Conservation (phyloP, 768 basidiomycete species). For the Tephrocybe rancida region DNA sequence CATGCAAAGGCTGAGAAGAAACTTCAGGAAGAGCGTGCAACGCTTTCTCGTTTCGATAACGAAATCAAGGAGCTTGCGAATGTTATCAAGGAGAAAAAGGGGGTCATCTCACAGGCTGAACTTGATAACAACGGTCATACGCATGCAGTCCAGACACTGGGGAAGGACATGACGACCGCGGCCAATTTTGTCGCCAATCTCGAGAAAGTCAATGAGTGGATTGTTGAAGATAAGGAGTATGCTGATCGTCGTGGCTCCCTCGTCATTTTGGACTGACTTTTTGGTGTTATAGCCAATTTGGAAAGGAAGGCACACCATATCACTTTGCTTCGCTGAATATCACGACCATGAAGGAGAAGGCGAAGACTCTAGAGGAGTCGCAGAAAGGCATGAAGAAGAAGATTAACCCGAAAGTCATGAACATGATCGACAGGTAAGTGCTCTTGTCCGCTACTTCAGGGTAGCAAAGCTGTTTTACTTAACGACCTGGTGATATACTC, state of each 20-base stretch:
- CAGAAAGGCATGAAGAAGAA: conserved; percentile 94
- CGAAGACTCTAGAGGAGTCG: conserved; percentile 71
- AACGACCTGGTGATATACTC: neutral
- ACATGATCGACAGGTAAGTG: conserved; percentile 90
- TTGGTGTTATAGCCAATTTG: conserved; percentile 66
- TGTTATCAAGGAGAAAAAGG: conserved; percentile 82
- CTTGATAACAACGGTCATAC: conserved; percentile 65
- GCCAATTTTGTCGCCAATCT: conserved; percentile 56
- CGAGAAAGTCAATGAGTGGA: conserved; percentile 91
- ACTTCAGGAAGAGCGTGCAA: conserved; percentile 84
- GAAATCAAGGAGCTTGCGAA: conserved; percentile 85
- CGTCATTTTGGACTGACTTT: neutral
- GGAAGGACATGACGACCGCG: conserved; percentile 66
- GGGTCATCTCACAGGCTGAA: conserved; percentile 66
- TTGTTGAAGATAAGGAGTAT: conserved; percentile 82
- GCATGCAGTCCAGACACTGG: conserved; percentile 63
- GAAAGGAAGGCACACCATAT: conserved; percentile 77
- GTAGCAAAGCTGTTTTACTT: neutral
- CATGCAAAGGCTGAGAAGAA: conserved; percentile 69
- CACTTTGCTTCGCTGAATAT: conserved; percentile 77
- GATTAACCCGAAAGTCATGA: conserved; percentile 93
- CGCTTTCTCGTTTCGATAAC: conserved; percentile 84
- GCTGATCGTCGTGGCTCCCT: conserved; percentile 27
- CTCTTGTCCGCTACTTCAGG: conserved; percentile 4
- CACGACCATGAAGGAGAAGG: conserved; percentile 57